Evolutionary conservation across 2,329 filamentous ascomycete species (phyloP).

Genomic region (Venturiaceae sp.): DNA sequence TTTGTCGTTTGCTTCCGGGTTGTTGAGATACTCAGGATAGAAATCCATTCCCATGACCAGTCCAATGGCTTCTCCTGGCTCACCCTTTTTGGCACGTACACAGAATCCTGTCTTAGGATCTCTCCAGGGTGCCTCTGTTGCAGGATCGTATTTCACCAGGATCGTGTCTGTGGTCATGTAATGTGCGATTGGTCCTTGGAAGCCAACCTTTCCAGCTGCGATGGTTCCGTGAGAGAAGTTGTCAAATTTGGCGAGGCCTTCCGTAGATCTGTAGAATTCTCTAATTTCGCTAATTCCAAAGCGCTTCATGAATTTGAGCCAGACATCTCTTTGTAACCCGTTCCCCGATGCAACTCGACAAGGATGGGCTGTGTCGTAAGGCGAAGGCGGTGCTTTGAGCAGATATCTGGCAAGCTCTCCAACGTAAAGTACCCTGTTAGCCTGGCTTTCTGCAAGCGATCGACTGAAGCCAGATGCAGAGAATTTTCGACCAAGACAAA

Average conservation of each 20-base stretch:
- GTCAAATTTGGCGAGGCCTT: conserved; percentile 36
- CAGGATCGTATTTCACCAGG: conserved; percentile 32
- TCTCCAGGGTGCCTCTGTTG: conserved; percentile 30
- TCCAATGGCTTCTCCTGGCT: conserved; percentile 37
- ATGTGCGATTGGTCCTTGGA: conserved; percentile 29
- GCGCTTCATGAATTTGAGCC: conserved; percentile 34
- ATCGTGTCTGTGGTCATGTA: conserved; percentile 31
- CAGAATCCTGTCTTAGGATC: conserved; percentile 36
- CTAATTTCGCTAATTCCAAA: conserved; percentile 35
- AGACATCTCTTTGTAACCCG: conserved; percentile 37
- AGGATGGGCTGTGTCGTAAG: conserved; percentile 34
- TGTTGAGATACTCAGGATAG: conserved; percentile 32
- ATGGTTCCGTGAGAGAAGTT: conserved; percentile 22
- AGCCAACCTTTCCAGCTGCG: conserved; percentile 35
- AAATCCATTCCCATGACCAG: conserved; percentile 28
- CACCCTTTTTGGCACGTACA: conserved; percentile 23
- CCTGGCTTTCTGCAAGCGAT: conserved; percentile 31
- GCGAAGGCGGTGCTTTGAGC: conserved; percentile 31
- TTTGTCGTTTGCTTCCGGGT: conserved; percentile 31
- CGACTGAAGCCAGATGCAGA: conserved; percentile 36
- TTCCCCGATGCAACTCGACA: conserved; percentile 38
- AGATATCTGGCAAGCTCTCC: conserved; percentile 42
- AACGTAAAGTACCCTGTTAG: conserved; percentile 36
- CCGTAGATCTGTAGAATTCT: conserved; percentile 39
- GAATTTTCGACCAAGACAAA: conserved; percentile 36